phyloP scores from a whole-genome alignment of 2,329 filamentous ascomycete species.

The Trichoderma endophyticum region DNA sequence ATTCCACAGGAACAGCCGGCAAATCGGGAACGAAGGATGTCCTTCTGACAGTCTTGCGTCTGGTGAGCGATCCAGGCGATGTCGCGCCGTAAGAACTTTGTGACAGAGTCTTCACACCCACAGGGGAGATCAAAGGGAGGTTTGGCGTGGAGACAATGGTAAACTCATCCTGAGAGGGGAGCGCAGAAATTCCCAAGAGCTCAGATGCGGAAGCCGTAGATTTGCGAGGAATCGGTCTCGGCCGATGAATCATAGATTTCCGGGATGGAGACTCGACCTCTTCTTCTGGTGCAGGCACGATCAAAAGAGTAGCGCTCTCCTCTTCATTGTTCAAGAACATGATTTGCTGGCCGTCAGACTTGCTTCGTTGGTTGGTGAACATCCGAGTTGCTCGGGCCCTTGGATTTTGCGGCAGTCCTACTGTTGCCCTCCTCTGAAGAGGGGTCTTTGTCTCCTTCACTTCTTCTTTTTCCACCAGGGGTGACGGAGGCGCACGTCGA shows the following conservation, averaged over 20 bases:
- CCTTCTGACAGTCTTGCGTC: constrained; percentile 8
- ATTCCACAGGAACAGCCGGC: constrained; percentile 8
- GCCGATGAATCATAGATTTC: constrained; percentile 51
- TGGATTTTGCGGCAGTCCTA: constrained; percentile 49
- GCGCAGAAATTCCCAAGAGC: neutral
- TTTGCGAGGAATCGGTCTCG: constrained; percentile 54
- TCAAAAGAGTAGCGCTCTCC: neutral
- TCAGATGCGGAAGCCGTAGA: constrained; percentile 29
- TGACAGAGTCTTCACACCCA: neutral
- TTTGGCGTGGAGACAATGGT: neutral
- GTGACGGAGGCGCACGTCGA: constrained; percentile 26
- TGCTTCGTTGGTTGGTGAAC: constrained; percentile 27
- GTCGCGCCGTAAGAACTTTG: neutral
- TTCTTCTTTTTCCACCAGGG: constrained; percentile 22
- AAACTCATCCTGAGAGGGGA: neutral
- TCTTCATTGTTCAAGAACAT: constrained; percentile 56
- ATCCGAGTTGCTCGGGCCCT: constrained; percentile 36
- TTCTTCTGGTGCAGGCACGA: constrained; percentile 25
- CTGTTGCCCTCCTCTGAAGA: constrained; percentile 44
- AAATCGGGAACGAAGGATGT: constrained; percentile 7
- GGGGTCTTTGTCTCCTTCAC: constrained; percentile 32
- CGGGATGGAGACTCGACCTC: neutral
- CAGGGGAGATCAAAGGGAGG: neutral
- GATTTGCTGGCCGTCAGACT: constrained; percentile 44
- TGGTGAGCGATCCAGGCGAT: neutral